A percentile compares a stretch with the other conserved stretches of the same genome.
phyloP scores from a whole-genome alignment of 2,329 filamentous ascomycete species.

The Calonectria leucothoes region DNA sequence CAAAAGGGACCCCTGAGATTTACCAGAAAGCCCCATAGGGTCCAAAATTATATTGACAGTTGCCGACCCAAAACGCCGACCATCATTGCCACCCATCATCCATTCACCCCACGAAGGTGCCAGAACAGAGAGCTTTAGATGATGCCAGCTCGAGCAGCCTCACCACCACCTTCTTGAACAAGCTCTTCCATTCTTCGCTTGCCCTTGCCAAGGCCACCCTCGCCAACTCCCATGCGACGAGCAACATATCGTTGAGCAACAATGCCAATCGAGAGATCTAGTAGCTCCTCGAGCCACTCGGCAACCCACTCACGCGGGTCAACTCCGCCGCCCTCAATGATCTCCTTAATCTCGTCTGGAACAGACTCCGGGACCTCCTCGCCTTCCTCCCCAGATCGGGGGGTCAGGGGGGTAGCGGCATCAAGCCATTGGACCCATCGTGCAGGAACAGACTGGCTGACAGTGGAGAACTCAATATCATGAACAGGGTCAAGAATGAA shows the following conservation, averaged over 20 bases:
- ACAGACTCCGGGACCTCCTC: constrained; percentile 51
- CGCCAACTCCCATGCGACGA: constrained; percentile 93
- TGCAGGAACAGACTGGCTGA: constrained; percentile 85
- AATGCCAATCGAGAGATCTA: constrained; percentile 82
- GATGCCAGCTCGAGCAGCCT: constrained; percentile 69
- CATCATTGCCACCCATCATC: constrained; percentile 29
- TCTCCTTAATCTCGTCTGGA: constrained; percentile 90
- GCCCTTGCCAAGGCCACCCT: constrained; percentile 73
- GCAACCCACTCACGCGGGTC: constrained; percentile 97
- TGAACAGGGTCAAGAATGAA: constrained; percentile 91
- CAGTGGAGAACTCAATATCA: constrained; percentile 84
- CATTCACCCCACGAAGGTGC: constrained; percentile 16
- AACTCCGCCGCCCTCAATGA: constrained; percentile 79
- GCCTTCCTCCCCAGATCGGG: constrained; percentile 62
- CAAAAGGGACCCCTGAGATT: constrained; percentile 26
- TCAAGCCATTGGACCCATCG: constrained; percentile 95
- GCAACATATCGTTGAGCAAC: constrained; percentile 97
- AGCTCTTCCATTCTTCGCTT: constrained; percentile 70
- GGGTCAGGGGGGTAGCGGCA: constrained; percentile 70
- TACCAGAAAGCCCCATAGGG: constrained; percentile 22
- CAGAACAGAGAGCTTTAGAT: constrained; percentile 49
- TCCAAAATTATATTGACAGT: constrained; percentile 31
- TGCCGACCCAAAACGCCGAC: constrained; percentile 39
- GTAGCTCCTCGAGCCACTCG: constrained; percentile 93
- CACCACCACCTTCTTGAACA: constrained; percentile 67